Conservation (phyloP, 2,329 filamentous ascomycete species). For the Hysterium pulicare region DNA sequence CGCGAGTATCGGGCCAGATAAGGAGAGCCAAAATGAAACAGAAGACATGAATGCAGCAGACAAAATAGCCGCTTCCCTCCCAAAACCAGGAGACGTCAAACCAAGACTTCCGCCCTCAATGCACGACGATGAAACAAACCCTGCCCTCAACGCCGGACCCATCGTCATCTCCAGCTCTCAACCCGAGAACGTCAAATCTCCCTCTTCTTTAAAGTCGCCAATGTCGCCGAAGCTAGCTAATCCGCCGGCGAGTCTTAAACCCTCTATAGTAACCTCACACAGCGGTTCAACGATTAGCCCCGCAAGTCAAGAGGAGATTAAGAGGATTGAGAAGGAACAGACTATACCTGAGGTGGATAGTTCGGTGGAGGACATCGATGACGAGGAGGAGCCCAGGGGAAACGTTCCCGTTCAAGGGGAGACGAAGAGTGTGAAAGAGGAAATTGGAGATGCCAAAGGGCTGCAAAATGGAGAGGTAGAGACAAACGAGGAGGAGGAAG, state of each 20-base stretch:
- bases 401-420: not conserved
- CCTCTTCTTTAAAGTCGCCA: not conserved
- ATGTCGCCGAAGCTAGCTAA: not conserved
- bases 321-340: slow-evolving; percentile 26
- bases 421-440: slow-evolving; percentile 4
- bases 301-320: slow-evolving; percentile 27
- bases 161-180: slow-evolving; percentile 11
- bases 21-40: not conserved
- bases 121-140: slow-evolving; percentile 23
- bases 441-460: slow-evolving; percentile 9
- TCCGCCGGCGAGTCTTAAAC: not conserved
- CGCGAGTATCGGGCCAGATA: not conserved
- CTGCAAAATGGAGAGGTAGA: slow-evolving; percentile 5
- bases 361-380: slow-evolving; percentile 12
- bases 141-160: slow-evolving; percentile 20
- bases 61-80: slow-evolving; percentile 7
- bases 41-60: not conserved
- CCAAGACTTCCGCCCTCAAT: slow-evolving; percentile 19
- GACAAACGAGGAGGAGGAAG: slow-evolving; percentile 9
- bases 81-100: slow-evolving; percentile 17
- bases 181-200: slow-evolving; percentile 1
- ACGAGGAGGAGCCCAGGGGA: slow-evolving; percentile 1
- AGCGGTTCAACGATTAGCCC: slow-evolving; percentile 20
- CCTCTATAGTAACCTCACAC: slow-evolving; percentile 10
- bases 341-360: slow-evolving; percentile 24